These are phyloP conservation scores for Misopates orontium DNA, from an alignment of 257 asterid species.

Conservation along the genomic window DNA sequence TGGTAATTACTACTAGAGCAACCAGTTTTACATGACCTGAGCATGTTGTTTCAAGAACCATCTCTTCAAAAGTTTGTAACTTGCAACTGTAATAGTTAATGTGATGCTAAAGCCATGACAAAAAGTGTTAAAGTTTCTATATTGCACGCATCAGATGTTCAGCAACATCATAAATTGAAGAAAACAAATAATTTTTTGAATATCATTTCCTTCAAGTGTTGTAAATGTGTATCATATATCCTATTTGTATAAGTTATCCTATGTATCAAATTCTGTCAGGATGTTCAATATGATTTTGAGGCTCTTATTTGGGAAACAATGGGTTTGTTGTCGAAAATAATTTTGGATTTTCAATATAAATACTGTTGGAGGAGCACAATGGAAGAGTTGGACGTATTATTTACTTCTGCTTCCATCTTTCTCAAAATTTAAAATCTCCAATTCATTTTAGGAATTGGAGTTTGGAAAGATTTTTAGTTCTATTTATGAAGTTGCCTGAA, in stretches of 20 bases:
- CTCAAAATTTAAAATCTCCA: background rate
- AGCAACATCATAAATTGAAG: background rate
- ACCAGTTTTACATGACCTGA: background rate
- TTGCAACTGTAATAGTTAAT: background rate
- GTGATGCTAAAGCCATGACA: background rate
- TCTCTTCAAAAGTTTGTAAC: background rate
- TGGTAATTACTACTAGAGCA: background rate
- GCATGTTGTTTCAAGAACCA: background rate
- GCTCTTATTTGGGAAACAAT: conserved; percentile 6
- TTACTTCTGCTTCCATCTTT: background rate
- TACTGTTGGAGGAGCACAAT: conserved; percentile 15
- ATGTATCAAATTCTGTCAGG: background rate
- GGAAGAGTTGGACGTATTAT: background rate
- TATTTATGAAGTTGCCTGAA: background rate
- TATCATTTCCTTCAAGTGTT: conserved; percentile 10
- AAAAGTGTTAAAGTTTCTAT: conserved; percentile 5
- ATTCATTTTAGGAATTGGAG: background rate
- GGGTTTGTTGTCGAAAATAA: background rate
- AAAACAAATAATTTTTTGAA: conserved; percentile 7
- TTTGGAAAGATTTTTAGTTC: background rate
- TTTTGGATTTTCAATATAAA: conserved; percentile 1
- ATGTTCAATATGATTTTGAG: conserved; percentile 8
- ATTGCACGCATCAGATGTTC: background rate
- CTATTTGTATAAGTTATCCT: conserved; percentile 8
- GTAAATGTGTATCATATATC: background rate